phyloP scores from a whole-genome alignment of 2,329 filamentous ascomycete species.

The Parastagonospora nodorum region DNA sequence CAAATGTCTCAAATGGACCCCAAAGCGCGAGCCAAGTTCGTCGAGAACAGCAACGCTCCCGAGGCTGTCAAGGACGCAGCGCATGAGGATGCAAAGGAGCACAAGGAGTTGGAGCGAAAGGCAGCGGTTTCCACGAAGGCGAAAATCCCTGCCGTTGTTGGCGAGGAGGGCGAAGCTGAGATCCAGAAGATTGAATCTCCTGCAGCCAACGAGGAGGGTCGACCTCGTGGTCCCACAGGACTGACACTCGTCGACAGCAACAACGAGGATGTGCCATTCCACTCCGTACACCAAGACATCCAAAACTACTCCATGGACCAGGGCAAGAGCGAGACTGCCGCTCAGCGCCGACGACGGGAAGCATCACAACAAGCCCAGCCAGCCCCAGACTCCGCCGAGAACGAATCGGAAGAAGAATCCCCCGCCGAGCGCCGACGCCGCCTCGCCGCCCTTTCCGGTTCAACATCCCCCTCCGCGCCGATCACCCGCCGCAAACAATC shows the following conservation, averaged over 20 bases:
- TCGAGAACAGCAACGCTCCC: slow-evolving; percentile 55
- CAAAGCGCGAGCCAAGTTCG: slow-evolving; percentile 60
- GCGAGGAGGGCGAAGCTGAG: slow-evolving; percentile 41
- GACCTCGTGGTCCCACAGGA: slow-evolving; percentile 43
- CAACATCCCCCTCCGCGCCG: slow-evolving; percentile 16
- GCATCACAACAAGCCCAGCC: slow-evolving; percentile 27
- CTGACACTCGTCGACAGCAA: slow-evolving; percentile 53
- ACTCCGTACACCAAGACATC: slow-evolving; percentile 49
- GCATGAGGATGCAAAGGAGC: slow-evolving; percentile 48
- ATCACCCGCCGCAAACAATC: slow-evolving; percentile 15
- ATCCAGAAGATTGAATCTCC: slow-evolving; percentile 39
- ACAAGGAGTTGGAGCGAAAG: slow-evolving; percentile 34
- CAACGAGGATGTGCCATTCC: slow-evolving; percentile 54
- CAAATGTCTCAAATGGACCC: slow-evolving; percentile 75
- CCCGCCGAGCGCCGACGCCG: slow-evolving; percentile 26
- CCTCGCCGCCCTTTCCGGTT: slow-evolving; percentile 17
- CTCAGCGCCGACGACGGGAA: slow-evolving; percentile 52
- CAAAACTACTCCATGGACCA: slow-evolving; percentile 29
- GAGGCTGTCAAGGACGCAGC: slow-evolving; percentile 55
- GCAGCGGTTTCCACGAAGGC: slow-evolving; percentile 30
- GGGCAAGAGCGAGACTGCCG: slow-evolving; percentile 39
- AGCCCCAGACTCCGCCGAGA: slow-evolving; percentile 18
- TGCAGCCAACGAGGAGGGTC: slow-evolving; percentile 27
- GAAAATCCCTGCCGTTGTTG: slow-evolving; percentile 38
- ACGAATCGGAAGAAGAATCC: slow-evolving; percentile 31